Percentiles rank a stretch among this genome's conserved stretches.
Evolutionary conservation across 345 rosid genomes (phyloP).

Genomic region (Carallia pectinifolia): DNA sequence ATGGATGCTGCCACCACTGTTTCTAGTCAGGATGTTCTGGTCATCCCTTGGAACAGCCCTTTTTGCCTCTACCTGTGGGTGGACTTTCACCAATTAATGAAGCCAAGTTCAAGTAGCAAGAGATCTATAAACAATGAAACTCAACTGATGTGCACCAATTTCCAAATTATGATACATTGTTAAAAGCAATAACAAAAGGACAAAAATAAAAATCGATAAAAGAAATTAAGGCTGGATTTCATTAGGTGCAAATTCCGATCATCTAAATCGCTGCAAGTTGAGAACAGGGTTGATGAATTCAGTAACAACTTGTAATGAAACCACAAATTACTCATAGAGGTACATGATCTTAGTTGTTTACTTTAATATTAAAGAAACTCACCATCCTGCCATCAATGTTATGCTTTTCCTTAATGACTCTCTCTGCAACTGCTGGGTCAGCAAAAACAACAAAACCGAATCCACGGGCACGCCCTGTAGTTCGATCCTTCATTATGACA

Average conservation of each 20-base stretch:
- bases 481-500: slow-evolving; percentile 96
- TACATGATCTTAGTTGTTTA: too few relatives aligned
- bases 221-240: slow-evolving; percentile 12
- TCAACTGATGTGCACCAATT: slow-evolving; percentile 5
- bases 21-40: slow-evolving; percentile 56
- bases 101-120: slow-evolving; percentile 10
- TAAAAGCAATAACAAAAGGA: slow-evolving; percentile 11
- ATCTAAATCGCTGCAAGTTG: slow-evolving; percentile 25
- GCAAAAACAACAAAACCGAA: slow-evolving; percentile 94
- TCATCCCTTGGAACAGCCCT: slow-evolving; percentile 83
- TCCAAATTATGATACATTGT: not conserved
- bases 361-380: slow-evolving; percentile 18
- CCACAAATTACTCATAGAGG: too few relatives aligned
- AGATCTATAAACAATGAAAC: not conserved
- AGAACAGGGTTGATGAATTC: too few relatives aligned
- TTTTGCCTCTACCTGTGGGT: slow-evolving; percentile 70
- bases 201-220: not conserved
- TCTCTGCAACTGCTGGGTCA: slow-evolving; percentile 85
- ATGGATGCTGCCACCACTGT: slow-evolving; percentile 43
- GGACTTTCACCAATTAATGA: slow-evolving; percentile 25
- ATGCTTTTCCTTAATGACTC: slow-evolving; percentile 82
- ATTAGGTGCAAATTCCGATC: too few relatives aligned
- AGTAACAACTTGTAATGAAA: too few relatives aligned
- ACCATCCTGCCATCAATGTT: slow-evolving; percentile 94
- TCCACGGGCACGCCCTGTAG: slow-evolving; percentile 98